phyloP scores from a whole-genome alignment of 2,329 filamentous ascomycete species.

The Aspergillus quadricinctus region DNA sequence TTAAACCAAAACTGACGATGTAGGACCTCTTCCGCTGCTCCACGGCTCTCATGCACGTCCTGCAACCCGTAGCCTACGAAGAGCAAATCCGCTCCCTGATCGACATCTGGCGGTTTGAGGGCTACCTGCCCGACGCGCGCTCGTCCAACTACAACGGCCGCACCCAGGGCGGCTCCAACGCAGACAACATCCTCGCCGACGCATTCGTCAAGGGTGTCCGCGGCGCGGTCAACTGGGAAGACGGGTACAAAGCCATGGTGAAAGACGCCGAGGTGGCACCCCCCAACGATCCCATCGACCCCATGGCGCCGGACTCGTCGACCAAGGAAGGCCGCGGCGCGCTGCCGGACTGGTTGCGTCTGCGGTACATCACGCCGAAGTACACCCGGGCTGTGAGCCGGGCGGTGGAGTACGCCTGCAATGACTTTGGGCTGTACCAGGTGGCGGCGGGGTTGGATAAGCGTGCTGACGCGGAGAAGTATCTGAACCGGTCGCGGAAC shows the following conservation, averaged over 20 bases:
- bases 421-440: constrained; percentile 65
- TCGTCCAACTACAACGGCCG: constrained; percentile 67
- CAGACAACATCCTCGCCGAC: constrained; percentile 68
- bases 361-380: constrained; percentile 61
- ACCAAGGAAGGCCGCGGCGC: constrained; percentile 66
- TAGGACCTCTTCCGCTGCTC: constrained; percentile 59
- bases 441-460: constrained; percentile 58
- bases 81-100: constrained; percentile 64
- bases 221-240: constrained; percentile 60
- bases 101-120: constrained; percentile 63
- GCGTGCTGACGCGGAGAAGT: constrained; percentile 50
- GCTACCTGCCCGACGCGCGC: constrained; percentile 61
- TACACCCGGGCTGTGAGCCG: constrained; percentile 60
- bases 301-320: constrained; percentile 52
- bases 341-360: constrained; percentile 62
- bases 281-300: constrained; percentile 54
- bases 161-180: constrained; percentile 65
- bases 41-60: constrained; percentile 60
- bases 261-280: constrained; percentile 64
- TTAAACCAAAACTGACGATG: too few species aligned
- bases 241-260: constrained; percentile 59
- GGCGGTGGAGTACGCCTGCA: constrained; percentile 63
- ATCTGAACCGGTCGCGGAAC: constrained; percentile 60
- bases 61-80: constrained; percentile 60
- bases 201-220: constrained; percentile 64